Base-by-base conservation (phyloP, 2,329 filamentous ascomycete species). In the Fusarium sp. region DNA sequence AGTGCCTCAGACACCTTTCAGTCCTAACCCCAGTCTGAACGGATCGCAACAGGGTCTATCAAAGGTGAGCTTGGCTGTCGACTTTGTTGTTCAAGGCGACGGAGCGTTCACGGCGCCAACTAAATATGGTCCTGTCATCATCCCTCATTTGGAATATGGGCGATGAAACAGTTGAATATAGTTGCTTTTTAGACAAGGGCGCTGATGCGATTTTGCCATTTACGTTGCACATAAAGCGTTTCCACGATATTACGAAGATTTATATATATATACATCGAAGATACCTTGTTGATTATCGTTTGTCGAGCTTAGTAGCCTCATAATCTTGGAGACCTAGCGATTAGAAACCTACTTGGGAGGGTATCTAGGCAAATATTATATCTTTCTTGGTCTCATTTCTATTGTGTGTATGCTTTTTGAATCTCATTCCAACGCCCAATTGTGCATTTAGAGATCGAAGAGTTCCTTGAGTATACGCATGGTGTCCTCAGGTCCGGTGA, bases 31-130 rank as follows among this genome's bases (percentile, higher is more conserved):
- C 6, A 81, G 80, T 69, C 77, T 78, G 45, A 75, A 72, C 40
- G 71, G 73, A 40, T 76, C 81, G 49, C 78, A 82, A 75, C 81
- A 84, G 58, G 84, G 88, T 5, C 75, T 90, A 61, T 85, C 84
- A 60, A 93, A 91, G 83, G 80, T 99, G 76, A 97, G 93, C 81
- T 83, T 99, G 46, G 96, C 95, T 2, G 93, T 97, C 4, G 96
- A 99, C 81, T 99, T 98, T 80, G 93, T 99, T 81, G 95, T 99
- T 26, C 96, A 99, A 82, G 94, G 93, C 2, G 95, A 98, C 75
- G 92, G 93, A 2, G 88, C 90, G 2, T 95, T 92, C 80, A 92
- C 89, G 41, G 87, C 88, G 71, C 93, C 96, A 50, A 95, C 96
- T 73, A 99, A 99, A 84, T 99, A 97, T 80, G 96, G 96, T 0